Conservation (phyloP, 2,329 filamentous ascomycete genomes). For the Acephala macrosclerotiorum region DNA sequence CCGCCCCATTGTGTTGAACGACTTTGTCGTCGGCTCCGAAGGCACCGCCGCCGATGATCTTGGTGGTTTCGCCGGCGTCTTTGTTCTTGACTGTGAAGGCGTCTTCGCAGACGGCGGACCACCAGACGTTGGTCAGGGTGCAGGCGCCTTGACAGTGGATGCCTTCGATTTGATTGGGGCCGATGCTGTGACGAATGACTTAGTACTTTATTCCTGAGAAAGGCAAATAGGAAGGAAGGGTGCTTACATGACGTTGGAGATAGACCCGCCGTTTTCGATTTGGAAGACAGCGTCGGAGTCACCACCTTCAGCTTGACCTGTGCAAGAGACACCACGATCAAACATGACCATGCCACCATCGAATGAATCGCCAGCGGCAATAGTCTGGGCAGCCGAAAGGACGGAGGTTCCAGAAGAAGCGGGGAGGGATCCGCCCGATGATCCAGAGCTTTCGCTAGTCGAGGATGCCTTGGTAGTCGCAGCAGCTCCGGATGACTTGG, state of each 20-base stretch:
- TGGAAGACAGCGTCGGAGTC: slow-evolving; percentile 46
- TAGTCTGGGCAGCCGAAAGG: slow-evolving; percentile 40
- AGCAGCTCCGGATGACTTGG: not conserved
- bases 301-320: slow-evolving; percentile 51
- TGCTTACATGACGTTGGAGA: slow-evolving; percentile 44
- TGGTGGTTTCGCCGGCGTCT: slow-evolving; percentile 47
- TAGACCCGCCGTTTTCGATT: slow-evolving; percentile 42
- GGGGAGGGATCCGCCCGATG: slow-evolving; percentile 15
- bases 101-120: slow-evolving; percentile 38
- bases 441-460: not conserved
- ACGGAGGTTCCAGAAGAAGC: slow-evolving; percentile 17
- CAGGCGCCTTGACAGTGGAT: slow-evolving; percentile 38
- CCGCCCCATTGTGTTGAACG: slow-evolving; percentile 51
- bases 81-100: slow-evolving; percentile 38
- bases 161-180: slow-evolving; percentile 45
- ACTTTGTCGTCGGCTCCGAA: slow-evolving; percentile 51
- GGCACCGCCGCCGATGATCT: slow-evolving; percentile 52
- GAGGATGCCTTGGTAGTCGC: slow-evolving; percentile 1
- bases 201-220: too few species aligned
- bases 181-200: slow-evolving; percentile 39
- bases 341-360: slow-evolving; percentile 55
- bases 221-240: too few species aligned
- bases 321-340: slow-evolving; percentile 52
- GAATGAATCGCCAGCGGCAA: slow-evolving; percentile 52
- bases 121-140: slow-evolving; percentile 41